Conservation (phyloP, 225 moss, liverwort and hornwort species). For the Neckera pumila region DNA sequence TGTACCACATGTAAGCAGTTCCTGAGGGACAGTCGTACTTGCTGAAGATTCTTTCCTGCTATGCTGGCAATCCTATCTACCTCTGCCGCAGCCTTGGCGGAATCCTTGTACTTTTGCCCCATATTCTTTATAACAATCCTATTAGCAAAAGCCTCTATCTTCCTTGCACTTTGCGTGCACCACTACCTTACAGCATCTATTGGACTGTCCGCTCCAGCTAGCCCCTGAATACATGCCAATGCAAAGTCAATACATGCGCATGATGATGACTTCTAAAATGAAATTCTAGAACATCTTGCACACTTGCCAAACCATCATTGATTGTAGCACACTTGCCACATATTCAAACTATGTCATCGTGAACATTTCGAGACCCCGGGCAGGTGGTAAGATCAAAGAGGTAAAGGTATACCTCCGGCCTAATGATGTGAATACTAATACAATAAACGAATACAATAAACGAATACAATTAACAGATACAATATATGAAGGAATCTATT, state of each 20-base stretch:
- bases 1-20: constrained; percentile 1
- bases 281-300: neutral
- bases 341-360: neutral
- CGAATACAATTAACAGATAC: no score
- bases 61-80: constrained; percentile 4
- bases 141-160: neutral
- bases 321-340: neutral
- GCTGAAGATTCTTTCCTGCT: constrained; percentile 1
- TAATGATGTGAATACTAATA: neutral
- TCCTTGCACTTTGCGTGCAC: neutral
- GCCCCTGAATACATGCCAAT: neutral
- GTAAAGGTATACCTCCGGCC: neutral
- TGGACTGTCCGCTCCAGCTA: neutral
- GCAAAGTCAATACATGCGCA: neutral
- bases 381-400: neutral
- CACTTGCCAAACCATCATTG: neutral
- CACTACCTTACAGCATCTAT: neutral
- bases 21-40: neutral
- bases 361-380: neutral
- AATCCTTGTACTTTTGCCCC: constrained; percentile 2
- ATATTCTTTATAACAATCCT: neutral
- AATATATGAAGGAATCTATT: neutral
- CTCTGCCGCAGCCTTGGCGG: constrained; percentile 4
- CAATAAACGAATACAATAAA: neutral
- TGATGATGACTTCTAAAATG: neutral